Conservation (phyloP, 2,329 filamentous ascomycete genomes). For the Diaporthe citriasiana region DNA sequence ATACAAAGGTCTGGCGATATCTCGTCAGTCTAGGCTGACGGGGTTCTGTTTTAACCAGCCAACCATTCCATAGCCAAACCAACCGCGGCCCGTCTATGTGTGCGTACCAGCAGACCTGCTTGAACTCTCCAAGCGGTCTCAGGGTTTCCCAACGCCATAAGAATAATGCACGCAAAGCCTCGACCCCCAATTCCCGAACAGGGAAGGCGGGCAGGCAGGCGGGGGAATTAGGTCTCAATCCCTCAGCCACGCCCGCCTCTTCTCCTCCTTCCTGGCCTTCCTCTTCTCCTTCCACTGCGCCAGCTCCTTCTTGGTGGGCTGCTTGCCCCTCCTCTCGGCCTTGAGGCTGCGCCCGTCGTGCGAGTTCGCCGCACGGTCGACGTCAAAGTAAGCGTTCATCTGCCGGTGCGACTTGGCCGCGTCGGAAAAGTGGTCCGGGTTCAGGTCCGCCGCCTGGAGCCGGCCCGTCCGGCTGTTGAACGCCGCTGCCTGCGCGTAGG, state of each 20-base stretch:
- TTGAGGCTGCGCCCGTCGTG: slow-evolving; percentile 93
- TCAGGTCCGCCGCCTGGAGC: slow-evolving; percentile 78
- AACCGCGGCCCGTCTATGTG: background rate
- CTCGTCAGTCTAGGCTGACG: background rate
- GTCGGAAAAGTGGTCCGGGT: slow-evolving; percentile 84
- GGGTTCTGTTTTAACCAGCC: background rate
- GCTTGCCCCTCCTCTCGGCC: slow-evolving; percentile 89
- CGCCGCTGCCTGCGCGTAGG: slow-evolving; percentile 77
- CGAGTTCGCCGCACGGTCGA: slow-evolving; percentile 91
- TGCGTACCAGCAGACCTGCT: background rate
- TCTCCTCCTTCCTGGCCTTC: slow-evolving; percentile 92
- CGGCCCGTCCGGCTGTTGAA: slow-evolving; percentile 94
- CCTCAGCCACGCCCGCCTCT: slow-evolving; percentile 88
- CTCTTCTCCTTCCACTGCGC: slow-evolving; percentile 94
- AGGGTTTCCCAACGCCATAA: slow-evolving; percentile 11
- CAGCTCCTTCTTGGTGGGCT: slow-evolving; percentile 86
- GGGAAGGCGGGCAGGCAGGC: too few relatives aligned
- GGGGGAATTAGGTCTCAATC: slow-evolving; percentile 71
- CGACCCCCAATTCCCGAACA: too few relatives aligned
- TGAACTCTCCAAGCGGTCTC: background rate
- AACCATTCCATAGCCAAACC: slow-evolving; percentile 1
- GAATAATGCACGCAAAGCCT: background rate
- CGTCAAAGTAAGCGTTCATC: slow-evolving; percentile 96
- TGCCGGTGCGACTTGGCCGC: slow-evolving; percentile 90
- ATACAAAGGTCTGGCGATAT: slow-evolving; percentile 27